These are phyloP conservation scores for Epithele typhae DNA, from an alignment of 768 basidiomycete genomes.

Conservation along the genomic window DNA sequence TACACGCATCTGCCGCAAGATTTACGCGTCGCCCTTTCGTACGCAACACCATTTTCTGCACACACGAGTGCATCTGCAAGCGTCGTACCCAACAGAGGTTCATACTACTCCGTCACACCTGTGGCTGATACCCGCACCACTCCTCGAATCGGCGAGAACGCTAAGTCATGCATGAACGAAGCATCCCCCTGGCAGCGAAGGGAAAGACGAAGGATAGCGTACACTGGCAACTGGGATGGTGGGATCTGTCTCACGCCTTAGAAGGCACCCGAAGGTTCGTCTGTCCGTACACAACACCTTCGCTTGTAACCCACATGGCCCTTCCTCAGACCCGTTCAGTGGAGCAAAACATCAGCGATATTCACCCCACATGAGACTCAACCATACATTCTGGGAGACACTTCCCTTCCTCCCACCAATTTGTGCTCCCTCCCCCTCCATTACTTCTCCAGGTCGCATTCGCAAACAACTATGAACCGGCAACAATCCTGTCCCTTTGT, in stretches of 20 bases:
- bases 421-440: slow-evolving; percentile 50
- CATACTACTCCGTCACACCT: no score
- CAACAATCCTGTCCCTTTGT: slow-evolving; percentile 56
- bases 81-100: no score
- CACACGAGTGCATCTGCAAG: neutral
- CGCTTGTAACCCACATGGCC: neutral
- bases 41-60: neutral
- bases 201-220: slow-evolving; percentile 49
- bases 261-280: slow-evolving; percentile 54
- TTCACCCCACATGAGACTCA: slow-evolving; percentile 64
- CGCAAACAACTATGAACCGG: slow-evolving; percentile 61
- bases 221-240: slow-evolving; percentile 66
- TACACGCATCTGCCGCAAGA: neutral
- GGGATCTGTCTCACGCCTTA: slow-evolving; percentile 62
- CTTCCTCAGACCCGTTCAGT: slow-evolving; percentile 49
- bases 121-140: no score
- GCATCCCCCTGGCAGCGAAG: slow-evolving; percentile 39
- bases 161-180: slow-evolving; percentile 21
- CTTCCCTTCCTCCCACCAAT: slow-evolving; percentile 68
- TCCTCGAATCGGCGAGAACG: no score
- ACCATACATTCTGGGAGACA: slow-evolving; percentile 56
- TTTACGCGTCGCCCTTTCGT: no score
- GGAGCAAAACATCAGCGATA: slow-evolving; percentile 67
- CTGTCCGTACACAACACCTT: no score
- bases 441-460: slow-evolving; percentile 39